Percentiles rank a stretch among this genome's conserved stretches.
These are phyloP conservation scores for Blastocystis sp. DNA, from an alignment of 352 stramenopile species.

Conservation along the genomic window DNA sequence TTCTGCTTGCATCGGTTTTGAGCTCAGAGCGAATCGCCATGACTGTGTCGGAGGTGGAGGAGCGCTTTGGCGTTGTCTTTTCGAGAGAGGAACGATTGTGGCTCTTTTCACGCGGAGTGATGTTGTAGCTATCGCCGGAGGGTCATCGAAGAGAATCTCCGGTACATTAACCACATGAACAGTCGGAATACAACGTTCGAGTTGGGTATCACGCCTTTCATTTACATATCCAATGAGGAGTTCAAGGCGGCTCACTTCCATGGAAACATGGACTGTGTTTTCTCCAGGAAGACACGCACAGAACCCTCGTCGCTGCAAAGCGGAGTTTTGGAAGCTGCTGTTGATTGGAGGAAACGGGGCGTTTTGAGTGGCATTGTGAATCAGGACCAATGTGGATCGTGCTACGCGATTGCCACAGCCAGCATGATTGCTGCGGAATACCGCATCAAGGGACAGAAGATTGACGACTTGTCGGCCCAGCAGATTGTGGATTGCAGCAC, in stretches of 20 bases:
- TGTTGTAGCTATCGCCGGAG: background rate
- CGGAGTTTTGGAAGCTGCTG: background rate
- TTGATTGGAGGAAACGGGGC: conserved; percentile 53
- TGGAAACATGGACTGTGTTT: background rate
- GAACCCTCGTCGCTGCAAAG: background rate
- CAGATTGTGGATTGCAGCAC: conserved; percentile 39
- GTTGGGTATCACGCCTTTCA: conserved; percentile 26
- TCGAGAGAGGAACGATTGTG: conserved; percentile 1
- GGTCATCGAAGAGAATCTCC: background rate
- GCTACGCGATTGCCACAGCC: conserved; percentile 7
- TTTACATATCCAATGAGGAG: conserved; percentile 8
- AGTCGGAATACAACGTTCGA: background rate
- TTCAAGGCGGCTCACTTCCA: background rate
- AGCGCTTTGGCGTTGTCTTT: background rate
- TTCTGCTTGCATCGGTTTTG: background rate
- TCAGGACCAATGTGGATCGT: conserved; percentile 27
- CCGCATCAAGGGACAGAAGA: background rate
- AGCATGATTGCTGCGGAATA: background rate
- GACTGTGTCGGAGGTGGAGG: background rate
- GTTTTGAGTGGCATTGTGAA: conserved; percentile 10
- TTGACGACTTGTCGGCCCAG: background rate
- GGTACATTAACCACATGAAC: background rate
- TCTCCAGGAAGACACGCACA: background rate
- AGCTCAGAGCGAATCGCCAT: background rate
- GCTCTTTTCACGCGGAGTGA: background rate